Evolutionary conservation across 179 eudicot genomes (phyloP).

Genomic region (Beta lomatogona): DNA sequence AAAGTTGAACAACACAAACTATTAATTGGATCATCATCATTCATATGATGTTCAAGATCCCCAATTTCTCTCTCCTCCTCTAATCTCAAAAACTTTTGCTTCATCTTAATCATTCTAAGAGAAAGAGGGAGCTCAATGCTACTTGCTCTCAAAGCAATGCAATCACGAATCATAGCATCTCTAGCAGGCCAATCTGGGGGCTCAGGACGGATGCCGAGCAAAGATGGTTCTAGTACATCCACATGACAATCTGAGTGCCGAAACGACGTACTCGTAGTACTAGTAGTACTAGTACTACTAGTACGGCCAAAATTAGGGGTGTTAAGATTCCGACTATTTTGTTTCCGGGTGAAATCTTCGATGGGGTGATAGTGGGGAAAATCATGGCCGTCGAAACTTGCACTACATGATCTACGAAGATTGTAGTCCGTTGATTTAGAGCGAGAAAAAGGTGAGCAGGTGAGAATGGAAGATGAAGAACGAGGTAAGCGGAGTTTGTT

Average conservation of each 20-base stretch:
- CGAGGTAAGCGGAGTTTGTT: constrained; percentile 16
- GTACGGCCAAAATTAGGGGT: background rate
- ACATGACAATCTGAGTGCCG: constrained; percentile 27
- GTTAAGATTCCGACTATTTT: background rate
- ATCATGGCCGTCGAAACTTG: constrained; percentile 34
- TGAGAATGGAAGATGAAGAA: constrained; percentile 7
- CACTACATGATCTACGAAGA: constrained; percentile 28
- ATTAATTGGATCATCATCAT: constrained; percentile 10
- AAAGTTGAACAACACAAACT: constrained; percentile 35
- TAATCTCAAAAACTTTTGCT: constrained; percentile 30
- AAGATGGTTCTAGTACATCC: constrained; percentile 55
- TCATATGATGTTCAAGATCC: background rate
- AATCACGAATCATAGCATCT: constrained; percentile 37
- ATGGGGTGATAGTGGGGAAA: background rate
- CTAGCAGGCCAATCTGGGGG: constrained; percentile 50
- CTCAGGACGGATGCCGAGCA: constrained; percentile 57
- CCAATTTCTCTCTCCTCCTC: constrained; percentile 26
- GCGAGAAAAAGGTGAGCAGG: background rate
- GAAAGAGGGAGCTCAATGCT: constrained; percentile 44
- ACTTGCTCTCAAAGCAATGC: constrained; percentile 37
- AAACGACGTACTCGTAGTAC: constrained; percentile 22
- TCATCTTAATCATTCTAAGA: constrained; percentile 41
- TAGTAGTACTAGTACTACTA: background rate
- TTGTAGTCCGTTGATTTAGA: constrained; percentile 24
- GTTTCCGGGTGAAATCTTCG: constrained; percentile 11